These are phyloP conservation scores for Cryptosporidium viatorum DNA, from an alignment of 169 alveolate genomes.

Conservation along the genomic window DNA sequence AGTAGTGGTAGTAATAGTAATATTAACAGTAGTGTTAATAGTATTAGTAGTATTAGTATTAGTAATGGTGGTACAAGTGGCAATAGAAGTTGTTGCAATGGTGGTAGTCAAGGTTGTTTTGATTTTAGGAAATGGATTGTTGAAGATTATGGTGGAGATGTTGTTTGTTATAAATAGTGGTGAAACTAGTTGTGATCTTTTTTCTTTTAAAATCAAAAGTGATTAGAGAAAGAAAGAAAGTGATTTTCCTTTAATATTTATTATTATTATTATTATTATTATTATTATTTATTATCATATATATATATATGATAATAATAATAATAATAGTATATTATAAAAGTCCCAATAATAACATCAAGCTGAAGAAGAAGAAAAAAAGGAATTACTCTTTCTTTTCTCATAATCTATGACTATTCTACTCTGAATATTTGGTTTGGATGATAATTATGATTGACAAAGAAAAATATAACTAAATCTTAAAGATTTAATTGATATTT, in stretches of 20 bases:
- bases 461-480: conserved; percentile 1
- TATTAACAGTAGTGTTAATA: not conserved
- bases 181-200: too few relatives aligned
- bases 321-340: too few relatives aligned
- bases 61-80: too few relatives aligned
- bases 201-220: too few relatives aligned
- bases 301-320: too few relatives aligned
- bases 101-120: not conserved
- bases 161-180: too few relatives aligned
- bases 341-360: not conserved
- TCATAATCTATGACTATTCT: conserved; percentile 20
- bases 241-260: not conserved
- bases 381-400: conserved; percentile 43
- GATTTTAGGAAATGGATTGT: not conserved
- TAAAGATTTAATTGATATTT: conserved; percentile 13
- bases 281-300: too few relatives aligned
- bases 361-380: not conserved
- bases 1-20: not conserved
- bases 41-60: not conserved
- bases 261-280: too few relatives aligned
- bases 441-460: too few relatives aligned
- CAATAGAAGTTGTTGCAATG: not conserved
- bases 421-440: conserved; percentile 7
- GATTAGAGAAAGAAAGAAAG: not conserved
- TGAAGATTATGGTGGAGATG: not conserved